Conservation (phyloP, 2,329 filamentous ascomycete genomes). For the Huntiella abstrusa region DNA sequence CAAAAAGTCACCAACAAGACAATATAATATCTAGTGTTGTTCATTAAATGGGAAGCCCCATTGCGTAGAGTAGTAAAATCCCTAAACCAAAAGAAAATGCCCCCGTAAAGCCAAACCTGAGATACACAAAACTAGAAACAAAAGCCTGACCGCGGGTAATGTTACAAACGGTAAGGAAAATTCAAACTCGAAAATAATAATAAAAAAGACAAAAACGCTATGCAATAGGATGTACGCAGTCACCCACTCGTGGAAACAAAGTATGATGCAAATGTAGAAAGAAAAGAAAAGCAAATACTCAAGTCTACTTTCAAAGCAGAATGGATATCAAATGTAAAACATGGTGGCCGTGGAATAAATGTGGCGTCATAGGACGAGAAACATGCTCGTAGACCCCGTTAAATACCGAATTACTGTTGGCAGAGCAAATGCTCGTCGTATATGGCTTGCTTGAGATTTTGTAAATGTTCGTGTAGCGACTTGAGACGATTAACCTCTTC, state of each 20-base stretch:
- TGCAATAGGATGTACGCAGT: slow-evolving; percentile 5
- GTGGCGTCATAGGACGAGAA: background rate
- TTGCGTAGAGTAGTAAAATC: no score
- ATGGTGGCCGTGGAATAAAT: slow-evolving; percentile 1
- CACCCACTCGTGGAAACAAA: background rate
- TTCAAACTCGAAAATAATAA: no score
- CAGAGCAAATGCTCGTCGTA: slow-evolving; percentile 25
- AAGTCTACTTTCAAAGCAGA: background rate
- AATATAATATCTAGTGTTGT: no score
- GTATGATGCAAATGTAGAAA: background rate
- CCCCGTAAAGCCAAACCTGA: no score
- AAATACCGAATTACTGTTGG: slow-evolving; percentile 2
- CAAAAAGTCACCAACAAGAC: no score
- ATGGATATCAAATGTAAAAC: background rate
- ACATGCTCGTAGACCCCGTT: background rate
- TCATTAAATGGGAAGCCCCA: no score
- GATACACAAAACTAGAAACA: no score
- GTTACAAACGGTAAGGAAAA: no score
- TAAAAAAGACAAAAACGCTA: slow-evolving; percentile 3
- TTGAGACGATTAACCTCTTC: slow-evolving; percentile 31
- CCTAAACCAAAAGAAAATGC: no score
- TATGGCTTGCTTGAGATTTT: slow-evolving; percentile 40
- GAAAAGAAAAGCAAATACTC: background rate
- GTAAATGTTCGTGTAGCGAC: slow-evolving; percentile 34
- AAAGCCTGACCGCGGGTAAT: no score